A percentile compares a stretch with the other conserved stretches of the same genome.
Evolutionary conservation across 225 moss, liverwort and hornwort genomes (phyloP).

Genomic region (Pseudoscleropodium purum): DNA sequence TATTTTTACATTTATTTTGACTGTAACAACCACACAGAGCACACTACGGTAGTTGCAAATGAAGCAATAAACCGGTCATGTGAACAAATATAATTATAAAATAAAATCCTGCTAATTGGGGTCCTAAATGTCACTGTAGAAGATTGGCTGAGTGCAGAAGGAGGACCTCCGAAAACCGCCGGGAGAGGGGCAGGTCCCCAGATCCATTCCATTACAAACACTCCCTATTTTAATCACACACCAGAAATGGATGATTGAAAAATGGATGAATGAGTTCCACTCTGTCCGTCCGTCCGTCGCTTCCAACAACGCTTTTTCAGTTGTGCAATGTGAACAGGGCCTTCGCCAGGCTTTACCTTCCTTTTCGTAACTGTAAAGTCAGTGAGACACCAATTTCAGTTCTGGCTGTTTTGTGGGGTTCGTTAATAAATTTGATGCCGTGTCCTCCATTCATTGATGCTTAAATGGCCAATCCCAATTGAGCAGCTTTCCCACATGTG

Average conservation of each 20-base stretch:
- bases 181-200: background rate
- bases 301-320: no score
- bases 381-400: background rate
- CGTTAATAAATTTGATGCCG: background rate
- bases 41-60: no score
- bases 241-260: no score
- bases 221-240: background rate
- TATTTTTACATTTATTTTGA: no score
- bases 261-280: background rate
- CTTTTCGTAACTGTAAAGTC: background rate
- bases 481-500: background rate
- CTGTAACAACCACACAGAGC: no score
- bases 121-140: background rate
- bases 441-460: background rate
- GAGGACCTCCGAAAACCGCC: background rate
- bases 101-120: background rate
- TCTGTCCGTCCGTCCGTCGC: background rate
- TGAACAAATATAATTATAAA: no score
- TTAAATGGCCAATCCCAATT: background rate
- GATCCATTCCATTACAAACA: background rate
- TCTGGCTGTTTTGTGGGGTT: background rate
- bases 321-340: background rate
- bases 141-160: background rate
- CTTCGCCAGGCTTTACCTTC: no score
- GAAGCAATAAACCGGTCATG: no score